phyloP scores from a whole-genome alignment of 805 yeast genomes.

The Suhomyces faveliae region DNA sequence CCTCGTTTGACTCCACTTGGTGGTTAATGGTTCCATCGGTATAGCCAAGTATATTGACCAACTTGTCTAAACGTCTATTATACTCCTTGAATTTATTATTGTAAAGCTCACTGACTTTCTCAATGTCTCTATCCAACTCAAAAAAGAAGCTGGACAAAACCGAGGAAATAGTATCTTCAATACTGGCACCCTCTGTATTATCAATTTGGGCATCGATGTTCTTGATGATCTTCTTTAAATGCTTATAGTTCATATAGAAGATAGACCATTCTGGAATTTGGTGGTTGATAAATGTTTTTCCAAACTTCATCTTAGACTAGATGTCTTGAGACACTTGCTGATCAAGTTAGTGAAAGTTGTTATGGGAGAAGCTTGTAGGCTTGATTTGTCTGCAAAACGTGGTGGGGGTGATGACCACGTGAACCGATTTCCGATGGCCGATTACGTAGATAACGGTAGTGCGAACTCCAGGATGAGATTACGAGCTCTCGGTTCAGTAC shows the following conservation, averaged over 20 bases:
- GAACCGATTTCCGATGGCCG: constrained; percentile 1
- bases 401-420: constrained; percentile 3
- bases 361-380: background rate
- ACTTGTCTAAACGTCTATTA: constrained; percentile 59
- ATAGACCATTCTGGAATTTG: constrained; percentile 94
- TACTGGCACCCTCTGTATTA: constrained; percentile 22
- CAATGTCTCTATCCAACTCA: constrained; percentile 76
- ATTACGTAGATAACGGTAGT: constrained; percentile 4
- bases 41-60: constrained; percentile 35
- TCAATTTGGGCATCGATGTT: constrained; percentile 48
- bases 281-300: constrained; percentile 73
- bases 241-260: constrained; percentile 81
- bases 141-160: constrained; percentile 68
- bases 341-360: background rate
- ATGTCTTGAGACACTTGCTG: background rate
- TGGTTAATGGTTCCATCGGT: constrained; percentile 20
- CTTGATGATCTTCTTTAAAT: constrained; percentile 76
- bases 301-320: constrained; percentile 61
- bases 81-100: constrained; percentile 72
- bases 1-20: constrained; percentile 38
- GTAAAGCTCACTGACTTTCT: constrained; percentile 77
- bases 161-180: constrained; percentile 18
- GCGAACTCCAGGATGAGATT: background rate
- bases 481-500: background rate
- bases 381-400: constrained; percentile 6